Percentiles rank a stretch among this genome's conserved stretches.
Evolutionary conservation across 2,329 filamentous ascomycete genomes (phyloP).

Genomic region (Penicillium janthinellum): DNA sequence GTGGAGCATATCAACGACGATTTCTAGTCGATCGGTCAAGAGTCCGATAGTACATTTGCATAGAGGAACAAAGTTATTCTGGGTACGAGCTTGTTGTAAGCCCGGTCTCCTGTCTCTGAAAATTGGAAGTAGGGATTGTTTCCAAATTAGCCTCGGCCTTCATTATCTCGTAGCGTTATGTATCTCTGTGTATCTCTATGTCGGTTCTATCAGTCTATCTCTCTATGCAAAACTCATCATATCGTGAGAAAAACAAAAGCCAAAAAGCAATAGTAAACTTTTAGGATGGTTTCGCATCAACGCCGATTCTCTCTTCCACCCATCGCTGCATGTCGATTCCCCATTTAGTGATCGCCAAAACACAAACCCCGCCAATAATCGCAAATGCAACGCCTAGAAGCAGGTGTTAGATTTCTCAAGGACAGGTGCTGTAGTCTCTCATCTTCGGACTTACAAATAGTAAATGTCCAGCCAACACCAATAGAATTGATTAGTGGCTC

Average conservation of each 20-base stretch:
- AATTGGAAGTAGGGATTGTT: neutral
- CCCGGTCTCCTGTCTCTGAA: neutral
- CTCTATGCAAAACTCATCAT: neutral
- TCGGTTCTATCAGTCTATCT: neutral
- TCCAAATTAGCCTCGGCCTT: neutral
- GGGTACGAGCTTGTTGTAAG: no score
- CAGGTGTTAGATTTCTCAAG: conserved; percentile 31
- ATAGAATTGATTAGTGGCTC: conserved; percentile 71
- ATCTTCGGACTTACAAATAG: conserved; percentile 56
- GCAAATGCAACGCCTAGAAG: conserved; percentile 32
- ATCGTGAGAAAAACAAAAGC: neutral
- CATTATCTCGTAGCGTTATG: neutral
- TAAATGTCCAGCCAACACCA: conserved; percentile 80
- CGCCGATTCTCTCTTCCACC: conserved; percentile 30
- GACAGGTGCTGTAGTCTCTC: conserved; percentile 42
- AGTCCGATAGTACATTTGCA: neutral
- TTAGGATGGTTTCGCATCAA: conserved; percentile 20
- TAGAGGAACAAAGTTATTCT: no score
- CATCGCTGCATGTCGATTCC: conserved; percentile 39
- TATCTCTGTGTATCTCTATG: neutral
- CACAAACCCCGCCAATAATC: conserved; percentile 31
- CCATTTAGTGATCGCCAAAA: conserved; percentile 33
- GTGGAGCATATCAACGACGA: neutral
- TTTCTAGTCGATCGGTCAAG: neutral
- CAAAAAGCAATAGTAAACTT: conserved; percentile 7